A percentile compares a stretch with the other conserved stretches of the same genome.
These are phyloP conservation scores for Apiotrichum montevideense DNA, from an alignment of 1,284 basidiomycete species.

Conservation along the genomic window DNA sequence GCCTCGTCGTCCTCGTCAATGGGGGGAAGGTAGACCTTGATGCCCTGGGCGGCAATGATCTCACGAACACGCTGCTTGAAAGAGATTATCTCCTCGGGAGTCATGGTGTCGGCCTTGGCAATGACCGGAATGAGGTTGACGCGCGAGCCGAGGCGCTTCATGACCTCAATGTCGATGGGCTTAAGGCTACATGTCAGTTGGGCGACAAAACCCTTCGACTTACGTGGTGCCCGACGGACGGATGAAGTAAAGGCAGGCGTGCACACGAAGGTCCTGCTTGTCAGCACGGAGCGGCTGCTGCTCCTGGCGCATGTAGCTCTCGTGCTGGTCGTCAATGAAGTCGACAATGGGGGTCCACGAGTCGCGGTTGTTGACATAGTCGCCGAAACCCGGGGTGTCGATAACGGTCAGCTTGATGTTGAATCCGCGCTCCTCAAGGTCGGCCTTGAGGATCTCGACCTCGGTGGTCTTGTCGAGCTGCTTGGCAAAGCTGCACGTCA, in stretches of 20 bases:
- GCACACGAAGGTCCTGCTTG: constrained; percentile 92
- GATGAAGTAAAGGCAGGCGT: constrained; percentile 97
- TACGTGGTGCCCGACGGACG: constrained; percentile 93
- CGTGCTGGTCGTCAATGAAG: constrained; percentile 99
- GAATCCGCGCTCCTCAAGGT: constrained; percentile 98
- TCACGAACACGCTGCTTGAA: constrained; percentile 96
- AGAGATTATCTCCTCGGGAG: constrained; percentile 78
- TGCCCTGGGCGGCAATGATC: constrained; percentile 82
- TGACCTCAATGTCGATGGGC: constrained; percentile 97
- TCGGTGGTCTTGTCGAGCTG: constrained; percentile 99
- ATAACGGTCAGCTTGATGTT: constrained; percentile 99
- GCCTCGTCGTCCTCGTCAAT: constrained; percentile 85
- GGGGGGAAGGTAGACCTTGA: constrained; percentile 90
- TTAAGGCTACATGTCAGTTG: constrained; percentile 60
- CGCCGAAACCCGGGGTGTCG: constrained; percentile 96
- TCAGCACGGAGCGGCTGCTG: constrained; percentile 91
- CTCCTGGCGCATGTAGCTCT: constrained; percentile 98
- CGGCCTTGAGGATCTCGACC: constrained; percentile 91
- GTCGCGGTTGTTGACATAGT: constrained; percentile 99
- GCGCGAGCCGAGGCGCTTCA: constrained; percentile 92
- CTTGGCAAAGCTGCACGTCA: constrained; percentile 65
- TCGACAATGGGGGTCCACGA: constrained; percentile 98
- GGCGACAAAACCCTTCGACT: constrained; percentile 35
- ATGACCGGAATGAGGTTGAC: constrained; percentile 98
- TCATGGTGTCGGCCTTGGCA: constrained; percentile 94